phyloP scores from a whole-genome alignment of 1,139 yeast species.

The Nakaseomyces delphensis region DNA sequence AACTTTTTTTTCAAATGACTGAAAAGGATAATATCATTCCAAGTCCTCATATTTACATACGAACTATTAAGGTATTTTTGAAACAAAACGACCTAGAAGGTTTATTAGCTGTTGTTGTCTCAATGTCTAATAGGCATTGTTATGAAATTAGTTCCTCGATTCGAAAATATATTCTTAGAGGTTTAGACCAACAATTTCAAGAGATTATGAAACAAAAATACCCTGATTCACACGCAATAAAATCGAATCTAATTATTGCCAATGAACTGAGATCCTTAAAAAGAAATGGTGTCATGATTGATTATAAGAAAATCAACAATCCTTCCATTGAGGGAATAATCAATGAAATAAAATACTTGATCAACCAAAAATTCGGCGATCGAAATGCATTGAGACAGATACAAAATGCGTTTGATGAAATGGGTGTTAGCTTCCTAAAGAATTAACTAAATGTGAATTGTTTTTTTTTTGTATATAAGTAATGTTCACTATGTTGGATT shows the following conservation, averaged over 20 bases:
- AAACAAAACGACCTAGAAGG: slow-evolving; percentile 21
- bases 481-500: too few relatives aligned
- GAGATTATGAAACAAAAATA: not conserved
- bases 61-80: slow-evolving; percentile 19
- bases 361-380: not conserved
- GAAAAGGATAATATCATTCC: slow-evolving; percentile 21
- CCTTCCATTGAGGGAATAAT: not conserved
- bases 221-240: not conserved
- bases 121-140: slow-evolving; percentile 16
- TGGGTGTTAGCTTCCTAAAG: slow-evolving; percentile 12
- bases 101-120: slow-evolving; percentile 18
- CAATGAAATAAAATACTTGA: not conserved
- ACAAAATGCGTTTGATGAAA: not conserved
- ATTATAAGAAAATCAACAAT: not conserved
- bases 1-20: slow-evolving; percentile 20
- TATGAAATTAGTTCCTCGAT: slow-evolving; percentile 9
- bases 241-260: not conserved
- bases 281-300: not conserved
- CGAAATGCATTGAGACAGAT: not conserved
- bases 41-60: slow-evolving; percentile 13
- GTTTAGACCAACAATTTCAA: not conserved
- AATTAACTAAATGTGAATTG: too few relatives aligned
- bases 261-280: not conserved
- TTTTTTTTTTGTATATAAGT: too few relatives aligned
- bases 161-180: not conserved